Percentiles rank a stretch among this genome's conserved stretches.
Conservation (phyloP, 2,329 filamentous ascomycete species). For the Apiospora marii region DNA sequence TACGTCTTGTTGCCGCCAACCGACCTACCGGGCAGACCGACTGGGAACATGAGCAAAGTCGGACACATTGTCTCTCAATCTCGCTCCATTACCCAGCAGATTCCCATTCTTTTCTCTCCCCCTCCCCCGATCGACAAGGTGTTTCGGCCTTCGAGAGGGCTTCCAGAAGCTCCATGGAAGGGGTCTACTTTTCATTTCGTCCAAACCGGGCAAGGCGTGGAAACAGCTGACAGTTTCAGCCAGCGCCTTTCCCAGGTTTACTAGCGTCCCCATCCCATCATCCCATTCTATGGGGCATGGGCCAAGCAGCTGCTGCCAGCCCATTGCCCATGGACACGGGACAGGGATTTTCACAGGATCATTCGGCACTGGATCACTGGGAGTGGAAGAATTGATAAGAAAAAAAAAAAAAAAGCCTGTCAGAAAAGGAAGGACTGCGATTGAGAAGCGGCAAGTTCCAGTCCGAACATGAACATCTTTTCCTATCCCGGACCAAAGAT, state of each 20-base stretch:
- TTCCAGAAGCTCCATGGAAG: constrained; percentile 8
- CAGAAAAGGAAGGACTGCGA: neutral
- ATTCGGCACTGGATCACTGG: too few species aligned
- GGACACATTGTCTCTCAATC: neutral
- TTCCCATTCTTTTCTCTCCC: neutral
- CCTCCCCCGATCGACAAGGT: neutral
- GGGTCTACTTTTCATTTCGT: neutral
- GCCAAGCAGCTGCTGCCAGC: too few species aligned
- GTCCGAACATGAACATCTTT: neutral
- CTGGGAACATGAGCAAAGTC: neutral
- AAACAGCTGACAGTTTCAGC: neutral
- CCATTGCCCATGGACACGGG: too few species aligned
- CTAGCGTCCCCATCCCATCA: neutral
- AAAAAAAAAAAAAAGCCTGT: neutral
- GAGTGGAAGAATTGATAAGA: too few species aligned
- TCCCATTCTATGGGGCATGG: too few species aligned
- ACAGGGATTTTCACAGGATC: too few species aligned
- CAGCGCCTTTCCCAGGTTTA: neutral
- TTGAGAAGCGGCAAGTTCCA: neutral
- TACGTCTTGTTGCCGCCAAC: neutral
- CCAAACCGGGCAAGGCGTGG: constrained; percentile 2
- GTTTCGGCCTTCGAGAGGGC: neutral
- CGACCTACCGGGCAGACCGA: neutral
- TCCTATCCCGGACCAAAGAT: neutral
- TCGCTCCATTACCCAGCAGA: neutral